Conservation (phyloP, 1,284 basidiomycete genomes). For the Takashimella tepidaria region DNA sequence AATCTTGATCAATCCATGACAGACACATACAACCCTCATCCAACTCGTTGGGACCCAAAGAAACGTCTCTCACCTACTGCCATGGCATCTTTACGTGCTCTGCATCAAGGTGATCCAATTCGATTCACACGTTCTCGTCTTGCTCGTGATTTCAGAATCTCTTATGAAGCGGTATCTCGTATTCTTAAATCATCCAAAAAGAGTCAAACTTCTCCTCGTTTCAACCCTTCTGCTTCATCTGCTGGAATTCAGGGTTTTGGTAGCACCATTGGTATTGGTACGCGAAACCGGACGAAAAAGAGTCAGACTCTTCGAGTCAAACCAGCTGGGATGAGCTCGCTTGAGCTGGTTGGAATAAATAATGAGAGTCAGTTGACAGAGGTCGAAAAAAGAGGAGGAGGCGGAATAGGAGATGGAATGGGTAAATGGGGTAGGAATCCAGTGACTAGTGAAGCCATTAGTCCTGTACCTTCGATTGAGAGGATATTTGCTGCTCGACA, state of each 20-base stretch:
- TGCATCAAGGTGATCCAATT: conserved; percentile 65
- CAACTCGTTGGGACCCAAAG: conserved; percentile 64
- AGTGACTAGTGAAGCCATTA: conserved; percentile 18
- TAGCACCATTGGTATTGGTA: conserved; percentile 53
- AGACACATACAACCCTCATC: neutral
- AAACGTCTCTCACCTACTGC: conserved; percentile 83
- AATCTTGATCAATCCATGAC: no score
- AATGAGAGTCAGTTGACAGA: no score
- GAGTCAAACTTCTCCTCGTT: neutral
- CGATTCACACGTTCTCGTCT: conserved; percentile 66
- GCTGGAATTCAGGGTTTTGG: conserved; percentile 2
- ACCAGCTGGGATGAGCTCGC: neutral
- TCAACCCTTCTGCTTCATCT: no score
- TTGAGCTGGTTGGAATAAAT: neutral
- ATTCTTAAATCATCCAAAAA: conserved; percentile 53
- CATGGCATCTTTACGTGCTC: conserved; percentile 74
- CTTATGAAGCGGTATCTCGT: conserved; percentile 76
- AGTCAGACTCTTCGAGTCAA: conserved; percentile 10
- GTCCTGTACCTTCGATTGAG: conserved; percentile 32
- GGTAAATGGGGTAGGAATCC: conserved; percentile 56
- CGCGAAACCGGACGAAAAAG: conserved; percentile 19
- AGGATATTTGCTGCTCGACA: conserved; percentile 14
- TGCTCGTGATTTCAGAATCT: conserved; percentile 72
- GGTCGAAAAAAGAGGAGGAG: conserved; percentile 12
- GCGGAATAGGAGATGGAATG: conserved; percentile 48